These are phyloP conservation scores for Arthrobotrys conoides DNA, from an alignment of 2,329 filamentous ascomycete species.

Conservation along the genomic window DNA sequence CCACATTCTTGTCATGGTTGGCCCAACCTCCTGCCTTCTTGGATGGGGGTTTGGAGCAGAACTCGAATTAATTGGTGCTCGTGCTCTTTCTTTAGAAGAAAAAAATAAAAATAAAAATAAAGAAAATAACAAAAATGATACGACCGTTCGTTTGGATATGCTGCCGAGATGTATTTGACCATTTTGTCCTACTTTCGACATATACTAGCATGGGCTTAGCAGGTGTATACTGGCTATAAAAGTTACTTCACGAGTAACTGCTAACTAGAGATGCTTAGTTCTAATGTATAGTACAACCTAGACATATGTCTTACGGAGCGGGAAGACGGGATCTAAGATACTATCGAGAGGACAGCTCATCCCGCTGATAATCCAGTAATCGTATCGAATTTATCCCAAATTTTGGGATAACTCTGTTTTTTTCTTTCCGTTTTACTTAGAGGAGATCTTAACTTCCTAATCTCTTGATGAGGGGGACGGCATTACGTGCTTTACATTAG, in stretches of 20 bases:
- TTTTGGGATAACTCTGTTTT: slow-evolving; percentile 18
- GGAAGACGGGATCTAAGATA: slow-evolving; percentile 50
- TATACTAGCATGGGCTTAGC: slow-evolving; percentile 20
- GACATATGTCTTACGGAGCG: slow-evolving; percentile 50
- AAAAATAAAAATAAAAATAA: slow-evolving; percentile 1
- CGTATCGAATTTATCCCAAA: slow-evolving; percentile 47
- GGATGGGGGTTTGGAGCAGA: slow-evolving; percentile 1
- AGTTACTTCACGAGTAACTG: slow-evolving; percentile 5
- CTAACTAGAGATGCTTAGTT: slow-evolving; percentile 29
- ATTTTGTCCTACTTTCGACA: slow-evolving; percentile 15
- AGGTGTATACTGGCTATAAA: slow-evolving; percentile 15
- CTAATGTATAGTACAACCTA: slow-evolving; percentile 14
- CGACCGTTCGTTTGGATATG: slow-evolving; percentile 14
- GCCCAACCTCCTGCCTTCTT: slow-evolving; percentile 61
- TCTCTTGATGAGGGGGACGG: slow-evolving; percentile 41
- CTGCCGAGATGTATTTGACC: slow-evolving; percentile 25
- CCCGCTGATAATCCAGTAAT: slow-evolving; percentile 41
- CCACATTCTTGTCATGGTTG: slow-evolving; percentile 60
- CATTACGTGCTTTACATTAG: slow-evolving; percentile 60
- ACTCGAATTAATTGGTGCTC: slow-evolving; percentile 6
- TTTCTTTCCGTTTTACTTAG: background rate
- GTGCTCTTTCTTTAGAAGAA: slow-evolving; percentile 17
- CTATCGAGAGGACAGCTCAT: slow-evolving; percentile 54
- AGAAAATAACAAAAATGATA: slow-evolving; percentile 22
- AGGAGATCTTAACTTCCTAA: slow-evolving; percentile 39